Evolutionary conservation across 2,329 filamentous ascomycete species (phyloP).

Genomic region (Ophiostoma novo-ulmi): DNA sequence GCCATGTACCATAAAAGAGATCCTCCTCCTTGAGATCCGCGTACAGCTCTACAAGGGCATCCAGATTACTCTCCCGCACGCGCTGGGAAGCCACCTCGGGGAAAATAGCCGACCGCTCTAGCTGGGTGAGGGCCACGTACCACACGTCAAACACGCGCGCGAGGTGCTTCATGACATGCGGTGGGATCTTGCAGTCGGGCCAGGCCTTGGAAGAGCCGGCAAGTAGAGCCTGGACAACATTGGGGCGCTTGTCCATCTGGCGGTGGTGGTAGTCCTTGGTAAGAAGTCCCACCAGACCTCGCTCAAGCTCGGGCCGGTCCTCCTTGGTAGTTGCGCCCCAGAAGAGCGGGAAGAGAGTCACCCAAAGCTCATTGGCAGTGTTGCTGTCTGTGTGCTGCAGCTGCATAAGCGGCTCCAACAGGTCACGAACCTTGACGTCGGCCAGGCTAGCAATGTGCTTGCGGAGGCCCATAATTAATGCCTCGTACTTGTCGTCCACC

Average conservation of each 20-base stretch:
- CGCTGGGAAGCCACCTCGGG: constrained; percentile 78
- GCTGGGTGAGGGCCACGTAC: constrained; percentile 88
- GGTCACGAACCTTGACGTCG: constrained; percentile 79
- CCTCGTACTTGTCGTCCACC: constrained; percentile 75
- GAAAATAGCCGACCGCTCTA: constrained; percentile 82
- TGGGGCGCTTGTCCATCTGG: constrained; percentile 90
- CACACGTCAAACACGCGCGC: constrained; percentile 92
- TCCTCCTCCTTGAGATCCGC: constrained; percentile 89
- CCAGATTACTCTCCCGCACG: constrained; percentile 88
- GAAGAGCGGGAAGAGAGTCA: constrained; percentile 82
- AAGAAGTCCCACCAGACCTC: constrained; percentile 80
- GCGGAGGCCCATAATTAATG: constrained; percentile 69
- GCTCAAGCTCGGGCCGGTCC: constrained; percentile 83
- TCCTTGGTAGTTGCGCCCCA: constrained; percentile 87
- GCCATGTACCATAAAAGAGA: constrained; percentile 95
- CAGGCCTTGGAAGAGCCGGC: constrained; percentile 79
- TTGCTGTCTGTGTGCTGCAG: constrained; percentile 83
- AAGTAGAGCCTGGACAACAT: constrained; percentile 87
- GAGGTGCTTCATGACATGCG: constrained; percentile 92
- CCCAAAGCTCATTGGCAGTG: constrained; percentile 85
- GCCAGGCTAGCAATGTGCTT: constrained; percentile 79
- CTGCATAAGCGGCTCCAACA: constrained; percentile 85
- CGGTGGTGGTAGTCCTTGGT: constrained; percentile 94
- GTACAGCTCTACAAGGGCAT: constrained; percentile 92
- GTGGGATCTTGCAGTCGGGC: constrained; percentile 86